Conservation (phyloP, 2,329 filamentous ascomycete species). For the Rutstroemia sydowiana region DNA sequence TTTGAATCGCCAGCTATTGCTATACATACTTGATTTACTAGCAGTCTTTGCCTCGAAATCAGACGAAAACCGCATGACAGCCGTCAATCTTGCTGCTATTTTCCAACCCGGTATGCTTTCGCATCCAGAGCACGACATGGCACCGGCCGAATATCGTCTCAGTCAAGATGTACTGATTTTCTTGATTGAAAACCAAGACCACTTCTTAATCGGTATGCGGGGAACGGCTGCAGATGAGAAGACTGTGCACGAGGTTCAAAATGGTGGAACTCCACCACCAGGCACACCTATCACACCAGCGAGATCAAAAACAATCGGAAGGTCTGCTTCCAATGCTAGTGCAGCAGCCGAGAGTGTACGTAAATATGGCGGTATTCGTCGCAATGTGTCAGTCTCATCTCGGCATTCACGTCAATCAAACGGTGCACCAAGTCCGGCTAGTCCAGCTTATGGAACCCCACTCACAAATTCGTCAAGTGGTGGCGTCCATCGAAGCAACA, state of each 20-base stretch:
- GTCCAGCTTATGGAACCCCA: constrained; percentile 46
- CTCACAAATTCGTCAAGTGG: constrained; percentile 48
- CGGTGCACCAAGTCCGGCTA: constrained; percentile 62
- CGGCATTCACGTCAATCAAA: constrained; percentile 71
- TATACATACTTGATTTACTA: constrained; percentile 92
- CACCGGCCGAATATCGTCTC: constrained; percentile 83
- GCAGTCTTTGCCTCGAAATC: constrained; percentile 97
- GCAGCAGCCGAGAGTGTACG: constrained; percentile 81
- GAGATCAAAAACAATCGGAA: constrained; percentile 52
- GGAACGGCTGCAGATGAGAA: constrained; percentile 92
- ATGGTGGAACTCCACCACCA: constrained; percentile 56
- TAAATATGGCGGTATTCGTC: constrained; percentile 69
- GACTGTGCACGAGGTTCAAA: constrained; percentile 55
- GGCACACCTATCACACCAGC: constrained; percentile 42
- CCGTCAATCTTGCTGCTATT: constrained; percentile 88
- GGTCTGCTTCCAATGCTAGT: constrained; percentile 83
- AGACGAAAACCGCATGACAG: constrained; percentile 94
- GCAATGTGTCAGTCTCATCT: constrained; percentile 92
- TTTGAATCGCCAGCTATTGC: constrained; percentile 82
- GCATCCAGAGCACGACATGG: constrained; percentile 91
- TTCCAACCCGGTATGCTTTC: constrained; percentile 96
- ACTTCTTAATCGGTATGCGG: constrained; percentile 97
- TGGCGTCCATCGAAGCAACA: constrained; percentile 76
- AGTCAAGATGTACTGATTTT: constrained; percentile 98
- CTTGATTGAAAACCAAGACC: constrained; percentile 95